Percentiles rank a stretch among this genome's conserved stretches.
Evolutionary conservation across 78 protist species (phyloP).

Genomic region (Dictyostelium intermedium): DNA sequence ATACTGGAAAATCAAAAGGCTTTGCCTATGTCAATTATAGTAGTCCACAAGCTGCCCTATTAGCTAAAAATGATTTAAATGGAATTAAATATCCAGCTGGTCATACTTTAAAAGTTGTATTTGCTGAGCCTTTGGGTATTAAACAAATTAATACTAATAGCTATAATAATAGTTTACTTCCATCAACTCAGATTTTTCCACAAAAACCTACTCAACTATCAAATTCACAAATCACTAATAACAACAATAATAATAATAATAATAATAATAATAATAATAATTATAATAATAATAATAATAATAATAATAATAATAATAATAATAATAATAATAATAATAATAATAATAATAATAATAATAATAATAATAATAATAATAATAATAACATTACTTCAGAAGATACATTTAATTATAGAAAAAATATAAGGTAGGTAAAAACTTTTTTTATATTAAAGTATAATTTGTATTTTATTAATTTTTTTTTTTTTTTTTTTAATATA

Average conservation of each 20-base stretch:
- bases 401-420: background rate
- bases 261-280: too few relatives aligned
- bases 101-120: conserved; percentile 60
- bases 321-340: background rate
- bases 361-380: conserved; percentile 6
- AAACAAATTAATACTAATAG: conserved; percentile 21
- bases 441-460: too few relatives aligned
- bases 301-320: background rate
- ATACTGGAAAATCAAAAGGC: conserved; percentile 67
- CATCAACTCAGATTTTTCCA: background rate
- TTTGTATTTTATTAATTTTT: too few relatives aligned
- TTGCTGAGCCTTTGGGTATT: conserved; percentile 77
- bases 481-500: background rate
- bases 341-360: background rate
- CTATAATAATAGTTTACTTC: background rate
- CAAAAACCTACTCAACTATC: background rate
- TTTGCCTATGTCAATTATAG: conserved; percentile 76
- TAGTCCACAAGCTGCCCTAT: conserved; percentile 52
- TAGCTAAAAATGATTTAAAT: conserved; percentile 77
- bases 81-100: conserved; percentile 79
- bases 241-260: too few relatives aligned
- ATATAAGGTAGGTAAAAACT: background rate
- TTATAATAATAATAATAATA: background rate
- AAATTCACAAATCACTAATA: background rate
- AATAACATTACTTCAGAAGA: background rate